These are phyloP conservation scores for Ophiostoma quercus DNA, from an alignment of 2,329 filamentous ascomycete species.

Conservation along the genomic window DNA sequence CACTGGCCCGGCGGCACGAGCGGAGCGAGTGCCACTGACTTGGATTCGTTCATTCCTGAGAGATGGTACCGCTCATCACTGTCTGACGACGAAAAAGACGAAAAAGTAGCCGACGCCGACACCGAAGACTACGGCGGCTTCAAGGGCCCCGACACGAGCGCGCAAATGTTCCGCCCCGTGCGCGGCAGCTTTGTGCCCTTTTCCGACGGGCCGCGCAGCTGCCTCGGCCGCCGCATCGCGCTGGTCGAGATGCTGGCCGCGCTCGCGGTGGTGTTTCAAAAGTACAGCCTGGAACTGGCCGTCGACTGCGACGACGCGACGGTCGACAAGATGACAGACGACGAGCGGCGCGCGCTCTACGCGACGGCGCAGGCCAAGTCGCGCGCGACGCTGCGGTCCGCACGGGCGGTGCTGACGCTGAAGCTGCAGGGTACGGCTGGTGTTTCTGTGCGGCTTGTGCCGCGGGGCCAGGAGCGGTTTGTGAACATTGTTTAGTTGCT, in stretches of 20 bases:
- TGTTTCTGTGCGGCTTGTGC: constrained; percentile 64
- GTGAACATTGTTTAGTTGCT: constrained; percentile 30
- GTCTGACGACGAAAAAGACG: constrained; percentile 20
- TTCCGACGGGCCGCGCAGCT: constrained; percentile 53
- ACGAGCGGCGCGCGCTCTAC: constrained; percentile 52
- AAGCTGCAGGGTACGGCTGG: constrained; percentile 57
- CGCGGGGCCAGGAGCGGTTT: constrained; percentile 66
- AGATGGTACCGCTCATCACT: constrained; percentile 54
- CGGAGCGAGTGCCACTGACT: constrained; percentile 44
- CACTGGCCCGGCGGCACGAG: constrained; percentile 66
- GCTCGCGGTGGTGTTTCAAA: constrained; percentile 50
- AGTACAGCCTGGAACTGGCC: constrained; percentile 64
- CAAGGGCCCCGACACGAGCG: constrained; percentile 55
- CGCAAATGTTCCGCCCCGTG: constrained; percentile 55
- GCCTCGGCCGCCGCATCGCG: constrained; percentile 54
- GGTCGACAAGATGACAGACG: constrained; percentile 45
- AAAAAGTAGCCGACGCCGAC: constrained; percentile 37
- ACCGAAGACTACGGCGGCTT: constrained; percentile 55
- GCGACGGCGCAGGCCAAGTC: constrained; percentile 50
- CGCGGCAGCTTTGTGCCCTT: constrained; percentile 56
- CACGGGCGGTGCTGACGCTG: constrained; percentile 59
- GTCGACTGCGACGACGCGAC: constrained; percentile 56
- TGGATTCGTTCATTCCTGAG: constrained; percentile 65
- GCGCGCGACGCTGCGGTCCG: constrained; percentile 31
- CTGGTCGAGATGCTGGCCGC: constrained; percentile 55